Base-by-base conservation (phyloP, 2,329 filamentous ascomycete species). In the Fusarium nodosum region DNA sequence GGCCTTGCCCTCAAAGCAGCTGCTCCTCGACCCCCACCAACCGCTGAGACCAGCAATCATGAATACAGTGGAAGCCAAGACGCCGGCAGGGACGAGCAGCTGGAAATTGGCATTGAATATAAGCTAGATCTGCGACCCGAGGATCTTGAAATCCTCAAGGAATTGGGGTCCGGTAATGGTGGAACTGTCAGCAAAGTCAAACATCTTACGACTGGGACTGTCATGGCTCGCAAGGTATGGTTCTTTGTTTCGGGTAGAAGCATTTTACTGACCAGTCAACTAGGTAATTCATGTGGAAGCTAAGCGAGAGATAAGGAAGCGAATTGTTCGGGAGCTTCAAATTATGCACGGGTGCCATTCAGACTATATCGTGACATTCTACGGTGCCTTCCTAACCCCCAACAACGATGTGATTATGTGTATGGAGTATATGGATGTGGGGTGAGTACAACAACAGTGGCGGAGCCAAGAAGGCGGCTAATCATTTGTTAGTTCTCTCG, bases 371-470 rank as follows among this genome's bases (percentile, higher is more conserved):
- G 96, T 99, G 64, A 97, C 92, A 56, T 99, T 97, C 81, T 98
- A 98, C 77, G 96, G 96, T 64, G 96, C 96, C 38, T 99, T 98
- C 78, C 88, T 98, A 77, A 98, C 97, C 78, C 93, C 97, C 77
- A 94, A 94, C 66, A 95, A 97, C 77, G 96, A 99, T 82, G 97
- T 99, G 62, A 97, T 98, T 74, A 95, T 99, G 91, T 99, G 96
- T 80, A 99, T 99, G 96, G 96, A 99, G 80, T 98, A 99, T 79
- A 97, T 97, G 93, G 96, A 99, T 81, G 93, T 95, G 78, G 96
- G 96, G 96, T 98, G 87, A 81, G 93, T 83, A 52, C 34, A 52
- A 28, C 33, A n/a, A 39, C 20, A 36, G 6, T 28, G 33, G 31
- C 11, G 6, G 16, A 20, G 13, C 26, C 4, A 7, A 33, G 15